phyloP scores from a whole-genome alignment of 2,329 filamentous ascomycete species.

The Aspergillus sergii region DNA sequence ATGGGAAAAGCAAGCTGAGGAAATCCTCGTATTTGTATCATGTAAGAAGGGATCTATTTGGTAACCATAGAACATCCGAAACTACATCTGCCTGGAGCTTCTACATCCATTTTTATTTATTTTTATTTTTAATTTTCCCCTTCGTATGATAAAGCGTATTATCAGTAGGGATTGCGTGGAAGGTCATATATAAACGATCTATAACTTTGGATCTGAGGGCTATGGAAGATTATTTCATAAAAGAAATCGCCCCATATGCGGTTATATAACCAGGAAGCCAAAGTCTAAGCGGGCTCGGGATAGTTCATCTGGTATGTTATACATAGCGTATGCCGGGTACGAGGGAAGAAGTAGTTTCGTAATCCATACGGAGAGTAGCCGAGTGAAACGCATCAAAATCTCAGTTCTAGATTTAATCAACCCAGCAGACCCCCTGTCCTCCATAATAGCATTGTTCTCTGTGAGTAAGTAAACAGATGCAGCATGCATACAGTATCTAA shows the following conservation, averaged over 20 bases:
- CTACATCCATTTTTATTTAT: too few species aligned
- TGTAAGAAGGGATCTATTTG: not conserved
- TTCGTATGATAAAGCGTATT: not conserved
- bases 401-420: not conserved
- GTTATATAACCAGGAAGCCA: not conserved
- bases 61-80: not conserved
- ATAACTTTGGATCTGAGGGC: not conserved
- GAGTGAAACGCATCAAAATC: not conserved
- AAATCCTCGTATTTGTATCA: not conserved
- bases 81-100: not conserved
- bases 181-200: not conserved
- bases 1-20: not conserved
- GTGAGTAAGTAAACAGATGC: not conserved
- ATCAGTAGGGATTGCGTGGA: not conserved
- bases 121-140: too few species aligned
- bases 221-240: not conserved
- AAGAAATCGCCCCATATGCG: too few species aligned
- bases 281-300: not conserved
- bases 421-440: not conserved
- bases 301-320: not conserved
- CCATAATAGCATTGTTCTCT: slow-evolving; percentile 1
- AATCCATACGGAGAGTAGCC: not conserved
- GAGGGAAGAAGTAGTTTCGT: not conserved
- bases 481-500: not conserved
- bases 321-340: not conserved